Base-by-base conservation (phyloP, 306 rosid species). In the Castanea crenata region DNA sequence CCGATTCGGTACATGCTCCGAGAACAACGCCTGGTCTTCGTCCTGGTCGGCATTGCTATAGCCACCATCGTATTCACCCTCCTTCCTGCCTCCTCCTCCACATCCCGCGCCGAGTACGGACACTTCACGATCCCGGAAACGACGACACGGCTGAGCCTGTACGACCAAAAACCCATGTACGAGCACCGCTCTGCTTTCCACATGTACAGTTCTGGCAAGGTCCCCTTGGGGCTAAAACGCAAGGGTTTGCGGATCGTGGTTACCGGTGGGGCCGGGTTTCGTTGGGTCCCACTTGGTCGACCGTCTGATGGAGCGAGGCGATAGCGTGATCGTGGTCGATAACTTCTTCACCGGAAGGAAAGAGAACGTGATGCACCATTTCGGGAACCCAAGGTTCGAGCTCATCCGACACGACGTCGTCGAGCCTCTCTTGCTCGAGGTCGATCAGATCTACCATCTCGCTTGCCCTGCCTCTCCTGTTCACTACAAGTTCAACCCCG, bases 391-490 rank as follows among this genome's bases (percentile, higher is more conserved):
- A 1, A 85, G 94, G 69, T 94, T 94, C 55, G 98, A 94, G 79
- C 91, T 94, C 54, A 92, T 94, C 31, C 90, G 98, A 3, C 98
- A 94, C 91, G 98, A 94, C 86, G 98, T 94, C 74, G 97, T 94
- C 1, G 98, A 94, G 78, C 97, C 98, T 2, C 92, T 94, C 2
- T 83, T 94, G 62, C 92, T 94, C 12, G 98, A 94, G 74, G 98
- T 94, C 7, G 98, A 94, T 73, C 98, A 94, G 97, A 94, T 94
- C 98, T 92, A 94, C 82, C 98, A 92, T 70, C 92, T 94, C 14
- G 98, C 98, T 31, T 94, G 98, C 85, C 98, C 98, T 19, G 98
- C 98, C 51, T 91, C 98, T 55, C 98, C 98, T 6, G 98, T 94
- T 10, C 98, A 94, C 54, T 94, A 92, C 89, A 92, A 94, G 79